Evolutionary conservation across 495 filamentous ascomycete genomes (phyloP).

Genomic region (Penicillium argentinense): DNA sequence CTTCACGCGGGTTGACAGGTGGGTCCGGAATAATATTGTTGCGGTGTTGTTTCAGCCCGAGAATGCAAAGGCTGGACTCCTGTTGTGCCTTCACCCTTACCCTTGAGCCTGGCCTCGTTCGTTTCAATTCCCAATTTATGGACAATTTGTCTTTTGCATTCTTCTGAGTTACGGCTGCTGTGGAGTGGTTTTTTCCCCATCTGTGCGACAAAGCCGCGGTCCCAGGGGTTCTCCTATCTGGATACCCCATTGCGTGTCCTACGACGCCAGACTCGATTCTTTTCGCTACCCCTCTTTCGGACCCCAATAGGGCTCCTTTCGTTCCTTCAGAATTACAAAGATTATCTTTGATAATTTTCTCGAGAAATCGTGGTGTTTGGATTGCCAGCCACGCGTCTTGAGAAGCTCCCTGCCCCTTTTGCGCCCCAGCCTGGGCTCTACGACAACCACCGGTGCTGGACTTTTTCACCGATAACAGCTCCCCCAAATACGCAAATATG

Average conservation of each 20-base stretch:
- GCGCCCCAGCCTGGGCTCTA: constrained; percentile 13
- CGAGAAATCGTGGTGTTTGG: constrained; percentile 1
- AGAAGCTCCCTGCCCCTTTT: constrained; percentile 24
- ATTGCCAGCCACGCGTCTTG: constrained; percentile 5
- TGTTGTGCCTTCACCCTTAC: constrained; percentile 18
- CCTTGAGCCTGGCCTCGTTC: constrained; percentile 13
- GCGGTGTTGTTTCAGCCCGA: constrained; percentile 22
- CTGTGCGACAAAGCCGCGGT: constrained; percentile 4
- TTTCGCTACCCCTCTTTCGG: constrained; percentile 12
- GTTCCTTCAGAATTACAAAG: constrained; percentile 3
- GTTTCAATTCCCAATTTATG: constrained; percentile 10
- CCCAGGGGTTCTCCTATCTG: constrained; percentile 8
- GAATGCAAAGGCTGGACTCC: constrained; percentile 15
- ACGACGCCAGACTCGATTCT: constrained; percentile 10
- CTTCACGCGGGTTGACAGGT: constrained; percentile 13
- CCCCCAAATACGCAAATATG: constrained; percentile 27
- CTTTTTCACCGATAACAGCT: constrained; percentile 14
- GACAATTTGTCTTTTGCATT: constrained; percentile 6
- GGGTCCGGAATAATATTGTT: constrained; percentile 19
- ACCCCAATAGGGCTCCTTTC: not conserved
- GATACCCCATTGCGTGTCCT: constrained; percentile 10
- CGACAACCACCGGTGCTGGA: constrained; percentile 23
- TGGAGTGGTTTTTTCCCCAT: constrained; percentile 7
- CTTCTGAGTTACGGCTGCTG: constrained; percentile 6
- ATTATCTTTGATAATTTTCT: not conserved